Percentiles rank a stretch among this genome's conserved stretches.
Evolutionary conservation across 371 early-diverging fungal genomes (phyloP).

Genomic region (Coemansia sp.): DNA sequence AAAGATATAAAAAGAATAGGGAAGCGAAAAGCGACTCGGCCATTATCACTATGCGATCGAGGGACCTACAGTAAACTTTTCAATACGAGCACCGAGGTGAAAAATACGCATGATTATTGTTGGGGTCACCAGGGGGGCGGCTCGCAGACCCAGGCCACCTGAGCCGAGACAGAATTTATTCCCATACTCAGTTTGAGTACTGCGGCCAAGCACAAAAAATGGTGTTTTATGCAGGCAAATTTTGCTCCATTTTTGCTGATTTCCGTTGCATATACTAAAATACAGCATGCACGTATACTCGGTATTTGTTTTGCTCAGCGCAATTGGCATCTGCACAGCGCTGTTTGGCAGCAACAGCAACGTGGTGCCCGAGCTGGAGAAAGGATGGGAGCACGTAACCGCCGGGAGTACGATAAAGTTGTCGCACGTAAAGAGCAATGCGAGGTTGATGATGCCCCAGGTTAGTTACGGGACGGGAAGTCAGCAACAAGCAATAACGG

Average conservation of each 20-base stretch:
- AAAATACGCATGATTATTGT: not conserved
- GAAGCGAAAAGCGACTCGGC: not conserved
- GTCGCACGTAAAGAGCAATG: conserved; percentile 24
- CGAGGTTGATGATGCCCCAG: conserved; percentile 42
- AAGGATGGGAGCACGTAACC: conserved; percentile 45
- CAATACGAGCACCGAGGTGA: not conserved
- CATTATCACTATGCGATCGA: no score
- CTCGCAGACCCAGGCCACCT: no score
- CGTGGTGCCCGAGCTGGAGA: conserved; percentile 2
- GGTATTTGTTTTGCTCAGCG: not conserved
- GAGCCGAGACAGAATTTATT: no score
- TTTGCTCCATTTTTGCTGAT: not conserved
- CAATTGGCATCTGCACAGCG: conserved; percentile 2
- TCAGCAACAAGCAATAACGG: conserved; percentile 48
- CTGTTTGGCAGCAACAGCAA: conserved; percentile 16
- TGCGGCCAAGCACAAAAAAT: no score
- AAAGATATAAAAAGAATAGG: conserved; percentile 4
- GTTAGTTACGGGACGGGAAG: conserved; percentile 51
- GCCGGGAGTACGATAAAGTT: conserved; percentile 46
- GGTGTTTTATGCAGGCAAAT: no score
- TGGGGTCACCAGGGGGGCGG: not conserved
- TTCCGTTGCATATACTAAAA: not conserved
- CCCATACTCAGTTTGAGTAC: no score
- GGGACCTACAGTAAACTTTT: no score
- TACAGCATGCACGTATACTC: not conserved